Evolutionary conservation across 2,329 filamentous ascomycete genomes (phyloP).

Genomic region (Colletotrichum siamense): DNA sequence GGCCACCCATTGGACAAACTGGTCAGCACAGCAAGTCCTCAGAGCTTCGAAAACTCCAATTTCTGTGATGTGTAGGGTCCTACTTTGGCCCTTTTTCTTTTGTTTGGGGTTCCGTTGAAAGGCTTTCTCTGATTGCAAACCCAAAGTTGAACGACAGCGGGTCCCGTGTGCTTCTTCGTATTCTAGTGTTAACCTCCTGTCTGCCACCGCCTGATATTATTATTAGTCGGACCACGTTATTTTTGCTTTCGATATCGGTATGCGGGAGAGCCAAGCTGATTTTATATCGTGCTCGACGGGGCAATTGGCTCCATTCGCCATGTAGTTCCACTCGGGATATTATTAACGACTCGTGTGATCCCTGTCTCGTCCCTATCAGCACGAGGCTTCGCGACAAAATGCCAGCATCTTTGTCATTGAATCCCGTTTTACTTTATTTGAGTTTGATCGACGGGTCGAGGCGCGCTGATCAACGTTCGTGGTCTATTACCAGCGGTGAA

Average conservation of each 20-base stretch:
- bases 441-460: background rate
- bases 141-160: background rate
- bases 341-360: background rate
- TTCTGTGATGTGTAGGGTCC: background rate
- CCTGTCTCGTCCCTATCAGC: background rate
- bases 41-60: background rate
- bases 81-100: background rate
- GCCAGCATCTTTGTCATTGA: background rate
- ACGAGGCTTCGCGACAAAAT: background rate
- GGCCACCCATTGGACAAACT: background rate
- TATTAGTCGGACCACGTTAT: background rate
- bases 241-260: background rate
- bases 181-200: background rate
- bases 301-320: background rate
- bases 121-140: background rate
- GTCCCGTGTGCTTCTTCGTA: background rate
- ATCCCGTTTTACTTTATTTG: background rate
- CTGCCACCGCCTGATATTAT: background rate
- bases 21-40: background rate
- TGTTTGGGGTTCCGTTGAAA: background rate
- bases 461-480: background rate
- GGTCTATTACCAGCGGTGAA: background rate
- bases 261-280: background rate
- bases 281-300: background rate
- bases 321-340: background rate